A percentile compares a stretch with the other conserved stretches of the same genome.
Evolutionary conservation across 108 stramenopile species (phyloP).

Genomic region (Aurantiochytrium sp.): DNA sequence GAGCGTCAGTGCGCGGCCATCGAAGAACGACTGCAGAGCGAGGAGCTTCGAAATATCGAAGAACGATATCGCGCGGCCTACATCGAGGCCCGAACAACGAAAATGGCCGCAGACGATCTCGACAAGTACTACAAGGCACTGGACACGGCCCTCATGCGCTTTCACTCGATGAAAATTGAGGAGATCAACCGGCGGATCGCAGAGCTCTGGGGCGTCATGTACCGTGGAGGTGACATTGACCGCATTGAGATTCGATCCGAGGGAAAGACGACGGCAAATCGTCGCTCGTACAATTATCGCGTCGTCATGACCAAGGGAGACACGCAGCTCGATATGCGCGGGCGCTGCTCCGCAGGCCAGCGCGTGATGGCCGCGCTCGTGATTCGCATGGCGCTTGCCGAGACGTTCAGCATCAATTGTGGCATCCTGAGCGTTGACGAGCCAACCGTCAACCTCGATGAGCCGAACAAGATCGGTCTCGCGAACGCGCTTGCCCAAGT

Average conservation of each 20-base stretch:
- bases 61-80: conserved; percentile 69
- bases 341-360: conserved; percentile 88
- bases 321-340: conserved; percentile 88
- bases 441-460: conserved; percentile 91
- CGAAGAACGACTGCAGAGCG: conserved; percentile 29
- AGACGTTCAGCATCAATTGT: conserved; percentile 91
- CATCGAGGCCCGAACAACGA: conserved; percentile 80
- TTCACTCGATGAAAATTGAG: conserved; percentile 85
- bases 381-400: conserved; percentile 95
- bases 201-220: conserved; percentile 89
- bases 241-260: conserved; percentile 70
- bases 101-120: conserved; percentile 77
- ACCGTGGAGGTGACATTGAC: conserved; percentile 95
- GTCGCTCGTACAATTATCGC: conserved; percentile 82
- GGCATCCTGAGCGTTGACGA: conserved; percentile 94
- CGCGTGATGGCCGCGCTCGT: conserved; percentile 88
- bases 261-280: conserved; percentile 23
- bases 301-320: conserved; percentile 89
- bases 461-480: conserved; percentile 79
- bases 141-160: conserved; percentile 80
- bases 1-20: conserved; percentile 2
- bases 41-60: conserved; percentile 74
- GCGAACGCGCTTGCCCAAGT: conserved; percentile 87
- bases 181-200: conserved; percentile 94
- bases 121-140: conserved; percentile 81